Conservation (phyloP, 805 yeast species). For the Wickerhamiella lipophila region DNA sequence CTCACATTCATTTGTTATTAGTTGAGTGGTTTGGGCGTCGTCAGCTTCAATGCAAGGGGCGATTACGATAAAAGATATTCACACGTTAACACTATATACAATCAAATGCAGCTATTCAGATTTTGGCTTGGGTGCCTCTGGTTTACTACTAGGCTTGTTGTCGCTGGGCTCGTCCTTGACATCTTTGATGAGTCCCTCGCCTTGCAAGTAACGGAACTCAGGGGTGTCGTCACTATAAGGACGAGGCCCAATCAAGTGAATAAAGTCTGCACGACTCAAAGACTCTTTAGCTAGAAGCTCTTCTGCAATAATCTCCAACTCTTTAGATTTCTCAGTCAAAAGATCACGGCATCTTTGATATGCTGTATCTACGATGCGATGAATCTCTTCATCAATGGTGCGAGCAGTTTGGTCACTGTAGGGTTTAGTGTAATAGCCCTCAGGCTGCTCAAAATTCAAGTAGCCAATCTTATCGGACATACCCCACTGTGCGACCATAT, state of each 20-base stretch:
- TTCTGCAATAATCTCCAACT: slow-evolving; percentile 77
- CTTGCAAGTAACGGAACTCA: slow-evolving; percentile 23
- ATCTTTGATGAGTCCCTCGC: slow-evolving; percentile 19
- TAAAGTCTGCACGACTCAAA: slow-evolving; percentile 87
- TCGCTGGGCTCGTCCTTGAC: background rate
- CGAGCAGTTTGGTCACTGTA: slow-evolving; percentile 80
- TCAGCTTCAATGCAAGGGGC: background rate
- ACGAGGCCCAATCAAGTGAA: slow-evolving; percentile 73
- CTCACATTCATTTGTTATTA: background rate
- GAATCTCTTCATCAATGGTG: slow-evolving; percentile 70
- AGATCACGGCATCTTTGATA: slow-evolving; percentile 59
- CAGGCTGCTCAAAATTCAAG: slow-evolving; percentile 57
- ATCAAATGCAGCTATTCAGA: background rate
- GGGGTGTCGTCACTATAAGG: slow-evolving; percentile 45
- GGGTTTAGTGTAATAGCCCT: slow-evolving; percentile 66
- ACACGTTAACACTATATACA: background rate
- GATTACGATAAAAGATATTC: background rate
- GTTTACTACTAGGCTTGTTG: background rate
- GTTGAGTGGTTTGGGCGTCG: background rate
- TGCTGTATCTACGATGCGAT: slow-evolving; percentile 62
- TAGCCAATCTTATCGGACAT: slow-evolving; percentile 85
- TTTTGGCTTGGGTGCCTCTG: background rate
- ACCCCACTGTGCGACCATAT: slow-evolving; percentile 86
- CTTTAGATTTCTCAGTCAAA: slow-evolving; percentile 54
- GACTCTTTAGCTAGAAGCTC: slow-evolving; percentile 78